Evolutionary conservation across 2,329 filamentous ascomycete genomes (phyloP), one percentile per base, ranked within the genome.

Genomic region (Neofusicoccum ribis): DNA sequence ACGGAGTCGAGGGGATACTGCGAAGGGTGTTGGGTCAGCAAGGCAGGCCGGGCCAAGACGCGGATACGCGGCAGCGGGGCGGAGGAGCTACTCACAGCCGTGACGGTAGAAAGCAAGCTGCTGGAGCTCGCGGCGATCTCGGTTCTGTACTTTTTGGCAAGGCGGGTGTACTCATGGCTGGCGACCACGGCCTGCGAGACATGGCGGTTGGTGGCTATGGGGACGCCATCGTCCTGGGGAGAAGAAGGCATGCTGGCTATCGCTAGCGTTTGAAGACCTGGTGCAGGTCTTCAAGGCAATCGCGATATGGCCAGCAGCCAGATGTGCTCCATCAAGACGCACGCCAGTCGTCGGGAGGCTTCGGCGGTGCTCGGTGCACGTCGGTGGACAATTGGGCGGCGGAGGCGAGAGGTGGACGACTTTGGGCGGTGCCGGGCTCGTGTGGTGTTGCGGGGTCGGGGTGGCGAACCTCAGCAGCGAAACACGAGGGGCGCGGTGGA

Each of bases 1-100:
- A 94, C 89, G 72, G 92, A 94, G 77, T 96, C 92, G 70, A 96
- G 86, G 23, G 92, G 92, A 74, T 94, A 96, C 82, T 84, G 61
- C 23, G 62, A 67, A 56, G 14, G 20, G 58, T 9, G 39, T 63
- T 43, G 37, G 54, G 66, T 77, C 50, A 77, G 74, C 63, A 23
- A 20, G 31, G 15, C 5, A 8, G 5, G 34, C 44, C 46, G 12
- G 39, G 50, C 34, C 50, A 14, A 6, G 50, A 14, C n/a, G 39
- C 27, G 36, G 17, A 41, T 23, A 14, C n/a, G 39, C 27, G 36
- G 17, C 17, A 11, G 39, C 36, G 37, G n/a, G 20, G 56, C 11
- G 44, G 17, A 37, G 44, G 20, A 8, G 37, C 47, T 34, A 73
- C 82, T 71, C 73, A 86, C 84, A n/a, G 91, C 90, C 69, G 86